Percentiles rank a stretch among this genome's conserved stretches.
Conservation (phyloP, 2,329 filamentous ascomycete species). For the Chrysoporthe cubensis region DNA sequence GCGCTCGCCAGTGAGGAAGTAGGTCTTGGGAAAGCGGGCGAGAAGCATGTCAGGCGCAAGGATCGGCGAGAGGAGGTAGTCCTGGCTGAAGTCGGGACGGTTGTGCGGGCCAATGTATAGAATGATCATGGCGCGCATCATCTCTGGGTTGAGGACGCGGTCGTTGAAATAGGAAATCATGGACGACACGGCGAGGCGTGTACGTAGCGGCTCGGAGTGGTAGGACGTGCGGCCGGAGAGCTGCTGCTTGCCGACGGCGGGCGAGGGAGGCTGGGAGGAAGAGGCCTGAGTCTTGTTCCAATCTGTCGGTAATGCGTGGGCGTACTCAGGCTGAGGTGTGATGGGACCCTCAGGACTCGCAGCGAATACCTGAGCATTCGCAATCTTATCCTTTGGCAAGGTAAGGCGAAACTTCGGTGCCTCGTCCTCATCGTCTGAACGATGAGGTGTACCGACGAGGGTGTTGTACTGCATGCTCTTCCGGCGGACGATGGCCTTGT, state of each 20-base stretch:
- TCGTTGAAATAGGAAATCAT: conserved; percentile 99
- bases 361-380: conserved; percentile 29
- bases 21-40: conserved; percentile 88
- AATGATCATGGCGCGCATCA: conserved; percentile 99
- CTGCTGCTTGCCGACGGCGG: conserved; percentile 27
- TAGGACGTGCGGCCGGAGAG: conserved; percentile 46
- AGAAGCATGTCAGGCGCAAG: conserved; percentile 85
- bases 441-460: conserved; percentile 80
- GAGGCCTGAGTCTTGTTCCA: conserved; percentile 36
- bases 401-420: conserved; percentile 35
- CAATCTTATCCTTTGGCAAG: conserved; percentile 29
- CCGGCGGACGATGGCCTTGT: conserved; percentile 74
- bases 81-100: conserved; percentile 87
- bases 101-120: conserved; percentile 94
- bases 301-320: conserved; percentile 50
- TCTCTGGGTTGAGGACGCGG: conserved; percentile 90
- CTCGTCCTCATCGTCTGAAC: conserved; percentile 74
- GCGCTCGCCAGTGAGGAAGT: conserved; percentile 91
- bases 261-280: conserved; percentile 30
- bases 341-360: conserved; percentile 33
- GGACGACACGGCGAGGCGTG: conserved; percentile 90
- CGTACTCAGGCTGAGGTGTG: conserved; percentile 54
- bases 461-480: conserved; percentile 91
- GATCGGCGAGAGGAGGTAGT: conserved; percentile 88
- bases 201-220: conserved; percentile 67